phyloP scores from a whole-genome alignment of 148 eudicot species.

The Nepenthes mirabilis region DNA sequence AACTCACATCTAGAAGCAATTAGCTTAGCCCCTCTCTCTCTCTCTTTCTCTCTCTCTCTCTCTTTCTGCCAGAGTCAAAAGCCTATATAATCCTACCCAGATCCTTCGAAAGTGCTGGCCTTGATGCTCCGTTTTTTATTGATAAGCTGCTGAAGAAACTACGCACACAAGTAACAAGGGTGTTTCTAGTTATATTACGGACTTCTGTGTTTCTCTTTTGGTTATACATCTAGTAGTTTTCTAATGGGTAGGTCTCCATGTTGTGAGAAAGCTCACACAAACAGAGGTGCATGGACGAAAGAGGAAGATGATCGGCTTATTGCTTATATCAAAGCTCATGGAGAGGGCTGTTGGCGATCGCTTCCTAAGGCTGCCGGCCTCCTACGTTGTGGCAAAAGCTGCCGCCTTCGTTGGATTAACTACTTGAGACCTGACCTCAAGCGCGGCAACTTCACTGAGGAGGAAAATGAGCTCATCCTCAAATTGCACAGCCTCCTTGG shows the following conservation, averaged over 20 bases:
- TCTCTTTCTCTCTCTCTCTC: not conserved
- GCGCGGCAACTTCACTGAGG: slow-evolving; percentile 76
- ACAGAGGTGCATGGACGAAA: not conserved
- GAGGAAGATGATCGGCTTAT: slow-evolving; percentile 1
- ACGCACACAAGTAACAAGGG: not conserved
- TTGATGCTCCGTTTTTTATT: too few relatives aligned
- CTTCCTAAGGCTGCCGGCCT: slow-evolving; percentile 91
- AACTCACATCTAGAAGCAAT: not conserved
- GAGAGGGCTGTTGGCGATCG: slow-evolving; percentile 93
- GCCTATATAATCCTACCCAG: not conserved
- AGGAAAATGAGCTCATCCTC: slow-evolving; percentile 90
- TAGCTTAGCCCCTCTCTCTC: not conserved
- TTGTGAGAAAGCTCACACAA: slow-evolving; percentile 2
- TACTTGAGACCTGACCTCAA: slow-evolving; percentile 82
- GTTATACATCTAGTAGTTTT: not conserved
- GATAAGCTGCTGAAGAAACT: not conserved
- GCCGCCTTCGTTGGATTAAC: slow-evolving; percentile 89
- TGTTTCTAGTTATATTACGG: too few relatives aligned
- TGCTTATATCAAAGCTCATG: slow-evolving; percentile 28
- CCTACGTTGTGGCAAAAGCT: slow-evolving; percentile 85
- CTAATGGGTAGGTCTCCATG: slow-evolving; percentile 66
- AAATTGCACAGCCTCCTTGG: slow-evolving; percentile 90
- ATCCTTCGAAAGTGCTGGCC: too few relatives aligned
- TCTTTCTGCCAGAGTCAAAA: not conserved
- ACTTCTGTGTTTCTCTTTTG: not conserved